Evolutionary conservation across 2,329 filamentous ascomycete genomes (phyloP).

Genomic region (Diaporthe vexans): DNA sequence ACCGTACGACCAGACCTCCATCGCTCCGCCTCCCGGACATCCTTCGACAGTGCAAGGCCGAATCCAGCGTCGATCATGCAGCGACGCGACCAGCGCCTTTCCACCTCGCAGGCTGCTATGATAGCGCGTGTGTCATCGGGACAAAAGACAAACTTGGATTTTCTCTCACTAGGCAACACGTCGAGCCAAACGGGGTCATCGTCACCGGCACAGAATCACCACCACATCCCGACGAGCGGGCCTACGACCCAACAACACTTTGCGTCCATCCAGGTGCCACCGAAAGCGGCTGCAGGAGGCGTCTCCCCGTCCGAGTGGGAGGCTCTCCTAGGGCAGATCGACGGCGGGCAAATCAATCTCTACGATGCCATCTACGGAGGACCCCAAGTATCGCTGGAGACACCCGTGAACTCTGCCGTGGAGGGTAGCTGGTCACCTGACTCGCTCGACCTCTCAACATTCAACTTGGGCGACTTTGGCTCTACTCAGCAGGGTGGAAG

Average conservation of each 20-base stretch:
- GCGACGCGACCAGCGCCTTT: conserved; percentile 64
- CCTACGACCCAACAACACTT: conserved; percentile 52
- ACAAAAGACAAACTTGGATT: conserved; percentile 67
- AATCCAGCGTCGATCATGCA: conserved; percentile 52
- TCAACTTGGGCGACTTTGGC: conserved; percentile 65
- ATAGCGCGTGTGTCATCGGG: conserved; percentile 55
- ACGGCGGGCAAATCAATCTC: conserved; percentile 85
- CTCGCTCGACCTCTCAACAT: conserved; percentile 67
- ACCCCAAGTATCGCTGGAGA: conserved; percentile 61
- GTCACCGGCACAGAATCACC: conserved; percentile 61
- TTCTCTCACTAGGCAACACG: conserved; percentile 66
- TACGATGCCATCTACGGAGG: conserved; percentile 87
- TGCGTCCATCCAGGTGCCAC: conserved; percentile 50
- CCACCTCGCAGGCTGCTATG: conserved; percentile 59
- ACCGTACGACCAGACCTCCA: conserved; percentile 54
- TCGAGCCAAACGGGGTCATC: conserved; percentile 62
- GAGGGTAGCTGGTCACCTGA: conserved; percentile 66
- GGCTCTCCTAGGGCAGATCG: conserved; percentile 82
- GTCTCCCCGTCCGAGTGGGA: conserved; percentile 84
- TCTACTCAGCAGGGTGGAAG: conserved; percentile 58
- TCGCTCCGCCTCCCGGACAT: conserved; percentile 59
- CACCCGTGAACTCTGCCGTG: conserved; percentile 54
- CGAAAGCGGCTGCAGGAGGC: conserved; percentile 54
- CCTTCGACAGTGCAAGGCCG: conserved; percentile 61
- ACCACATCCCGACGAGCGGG: conserved; percentile 46